phyloP scores from a whole-genome alignment of 768 basidiomycete species.

The Suillus ampliporus region DNA sequence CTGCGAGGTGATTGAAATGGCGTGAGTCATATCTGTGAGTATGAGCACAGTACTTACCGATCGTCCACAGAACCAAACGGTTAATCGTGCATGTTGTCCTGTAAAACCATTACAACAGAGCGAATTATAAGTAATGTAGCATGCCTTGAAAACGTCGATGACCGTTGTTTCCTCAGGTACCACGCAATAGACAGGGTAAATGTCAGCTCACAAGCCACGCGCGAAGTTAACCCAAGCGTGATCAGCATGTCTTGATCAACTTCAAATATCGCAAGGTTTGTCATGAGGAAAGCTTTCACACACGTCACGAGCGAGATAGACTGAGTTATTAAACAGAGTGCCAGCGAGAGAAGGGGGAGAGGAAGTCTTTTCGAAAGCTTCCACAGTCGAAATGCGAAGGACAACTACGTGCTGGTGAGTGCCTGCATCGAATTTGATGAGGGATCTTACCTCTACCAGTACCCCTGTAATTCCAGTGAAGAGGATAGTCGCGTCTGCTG shows the following conservation, averaged over 20 bases:
- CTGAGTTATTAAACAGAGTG: constrained; percentile 1
- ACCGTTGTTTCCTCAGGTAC: constrained; percentile 7
- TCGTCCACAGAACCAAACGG: constrained; percentile 9
- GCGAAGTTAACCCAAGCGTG: constrained; percentile 2
- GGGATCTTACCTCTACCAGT: not conserved
- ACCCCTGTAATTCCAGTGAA: constrained; percentile 4
- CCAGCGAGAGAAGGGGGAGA: constrained; percentile 6
- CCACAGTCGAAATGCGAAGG: constrained; percentile 8
- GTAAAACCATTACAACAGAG: not conserved
- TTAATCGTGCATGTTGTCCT: constrained; percentile 3
- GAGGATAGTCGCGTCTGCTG: constrained; percentile 1
- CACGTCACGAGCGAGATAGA: not conserved
- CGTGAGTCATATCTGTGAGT: not conserved
- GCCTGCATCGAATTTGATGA: not conserved
- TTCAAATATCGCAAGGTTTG: not conserved
- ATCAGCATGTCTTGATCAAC: not conserved
- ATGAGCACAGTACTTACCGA: not conserved
- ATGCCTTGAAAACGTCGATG: not conserved
- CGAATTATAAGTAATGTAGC: not conserved
- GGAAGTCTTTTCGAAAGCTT: constrained; percentile 3
- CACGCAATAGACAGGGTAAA: not conserved
- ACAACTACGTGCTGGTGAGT: not conserved
- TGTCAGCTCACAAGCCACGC: constrained; percentile 4
- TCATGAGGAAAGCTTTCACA: constrained; percentile 1
- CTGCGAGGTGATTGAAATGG: not conserved